Conservation (phyloP, 768 basidiomycete genomes). For the Lactarius tabidus region DNA sequence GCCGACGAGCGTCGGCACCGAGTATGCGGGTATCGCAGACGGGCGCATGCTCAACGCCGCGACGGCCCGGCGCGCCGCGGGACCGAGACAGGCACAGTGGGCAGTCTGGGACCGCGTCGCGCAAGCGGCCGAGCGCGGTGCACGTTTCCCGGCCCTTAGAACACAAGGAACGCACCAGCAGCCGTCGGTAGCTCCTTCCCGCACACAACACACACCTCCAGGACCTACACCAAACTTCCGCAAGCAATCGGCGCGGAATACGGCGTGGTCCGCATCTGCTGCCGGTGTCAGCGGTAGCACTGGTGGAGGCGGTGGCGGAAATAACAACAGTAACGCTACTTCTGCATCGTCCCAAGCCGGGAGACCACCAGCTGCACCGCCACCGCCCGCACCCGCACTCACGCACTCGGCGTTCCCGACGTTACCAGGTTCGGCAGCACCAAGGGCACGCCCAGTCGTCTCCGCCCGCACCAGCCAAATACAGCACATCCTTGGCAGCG, state of each 20-base stretch:
- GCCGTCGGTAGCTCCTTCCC: conserved; percentile 32
- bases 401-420: conserved; percentile 64
- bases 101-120: conserved; percentile 87
- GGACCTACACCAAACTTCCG: conserved; percentile 36
- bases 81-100: conserved; percentile 51
- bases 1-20: conserved; percentile 53
- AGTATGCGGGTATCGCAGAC: conserved; percentile 75
- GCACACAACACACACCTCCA: conserved; percentile 27
- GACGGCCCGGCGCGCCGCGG: conserved; percentile 47
- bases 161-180: conserved; percentile 12
- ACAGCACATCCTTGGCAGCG: conserved; percentile 60
- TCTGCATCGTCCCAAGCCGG: conserved; percentile 10
- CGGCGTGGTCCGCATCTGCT: conserved; percentile 29
- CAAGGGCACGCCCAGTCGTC: conserved; percentile 40
- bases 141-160: conserved; percentile 30
- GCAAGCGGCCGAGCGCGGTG: conserved; percentile 57
- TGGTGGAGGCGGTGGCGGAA: conserved; percentile 19
- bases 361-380: conserved; percentile 15
- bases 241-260: conserved; percentile 23
- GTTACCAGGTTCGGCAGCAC: conserved; percentile 46
- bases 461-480: conserved; percentile 64
- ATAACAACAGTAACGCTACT: conserved; percentile 10
- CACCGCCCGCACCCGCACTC: conserved; percentile 42
- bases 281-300: conserved; percentile 26
- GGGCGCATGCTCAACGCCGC: conserved; percentile 85